Conservation (phyloP, 495 filamentous ascomycete species). For the Penicillium tannophilum region DNA sequence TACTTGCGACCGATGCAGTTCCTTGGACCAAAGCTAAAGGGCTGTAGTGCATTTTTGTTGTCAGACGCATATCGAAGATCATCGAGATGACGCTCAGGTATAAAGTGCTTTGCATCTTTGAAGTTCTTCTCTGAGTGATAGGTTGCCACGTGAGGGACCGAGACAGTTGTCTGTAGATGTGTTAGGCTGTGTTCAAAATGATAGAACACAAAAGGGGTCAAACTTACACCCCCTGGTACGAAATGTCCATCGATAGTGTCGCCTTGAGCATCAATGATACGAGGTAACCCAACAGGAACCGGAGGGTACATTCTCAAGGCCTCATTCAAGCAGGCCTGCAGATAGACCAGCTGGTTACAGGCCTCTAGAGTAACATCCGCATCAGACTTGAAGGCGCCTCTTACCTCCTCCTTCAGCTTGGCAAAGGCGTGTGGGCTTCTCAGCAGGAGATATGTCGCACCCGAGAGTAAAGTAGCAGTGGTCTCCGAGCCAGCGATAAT, state of each 20-base stretch:
- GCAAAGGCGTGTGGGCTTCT: constrained; percentile 41
- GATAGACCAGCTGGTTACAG: constrained; percentile 47
- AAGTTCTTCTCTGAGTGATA: constrained; percentile 45
- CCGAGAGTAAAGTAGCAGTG: constrained; percentile 58
- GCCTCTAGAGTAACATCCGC: constrained; percentile 50
- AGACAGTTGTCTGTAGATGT: constrained; percentile 42
- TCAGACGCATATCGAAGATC: constrained; percentile 40
- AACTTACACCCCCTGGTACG: constrained; percentile 29
- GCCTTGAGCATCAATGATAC: constrained; percentile 39
- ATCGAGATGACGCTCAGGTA: constrained; percentile 52
- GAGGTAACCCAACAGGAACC: constrained; percentile 43
- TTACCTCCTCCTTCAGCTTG: constrained; percentile 51
- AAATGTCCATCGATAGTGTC: constrained; percentile 49
- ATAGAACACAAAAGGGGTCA: not conserved
- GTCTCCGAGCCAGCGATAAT: constrained; percentile 61
- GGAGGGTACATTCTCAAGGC: constrained; percentile 59
- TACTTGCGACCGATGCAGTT: constrained; percentile 54
- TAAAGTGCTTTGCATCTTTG: constrained; percentile 42
- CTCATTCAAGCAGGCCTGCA: constrained; percentile 56
- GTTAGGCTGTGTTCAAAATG: not conserved
- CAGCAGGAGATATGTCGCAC: constrained; percentile 50
- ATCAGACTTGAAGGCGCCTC: constrained; percentile 45
- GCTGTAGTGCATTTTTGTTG: constrained; percentile 11
- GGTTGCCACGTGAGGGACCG: constrained; percentile 45
- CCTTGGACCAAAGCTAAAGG: constrained; percentile 50